phyloP scores from a whole-genome alignment of 2,329 filamentous ascomycete species.

The Capronia coronata region DNA sequence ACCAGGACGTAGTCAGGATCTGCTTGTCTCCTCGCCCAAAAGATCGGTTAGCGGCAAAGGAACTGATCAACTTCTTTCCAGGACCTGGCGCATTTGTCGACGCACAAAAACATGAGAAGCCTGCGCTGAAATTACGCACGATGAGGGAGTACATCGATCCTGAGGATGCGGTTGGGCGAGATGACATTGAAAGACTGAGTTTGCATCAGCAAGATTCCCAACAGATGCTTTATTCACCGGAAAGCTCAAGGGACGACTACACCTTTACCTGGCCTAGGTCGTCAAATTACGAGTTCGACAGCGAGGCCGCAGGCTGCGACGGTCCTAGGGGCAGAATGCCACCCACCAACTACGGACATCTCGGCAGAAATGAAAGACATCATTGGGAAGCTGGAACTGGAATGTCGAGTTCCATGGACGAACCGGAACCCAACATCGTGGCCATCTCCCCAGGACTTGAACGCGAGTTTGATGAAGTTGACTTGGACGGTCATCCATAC shows the following conservation, averaged over 20 bases:
- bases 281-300: constrained; percentile 27
- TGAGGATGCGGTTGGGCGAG: constrained; percentile 26
- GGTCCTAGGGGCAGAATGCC: constrained; percentile 23
- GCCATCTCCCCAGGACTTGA: constrained; percentile 21
- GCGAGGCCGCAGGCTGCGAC: constrained; percentile 24
- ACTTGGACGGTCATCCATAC: constrained; percentile 26
- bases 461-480: constrained; percentile 25
- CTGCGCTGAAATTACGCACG: constrained; percentile 15
- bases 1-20: constrained; percentile 63
- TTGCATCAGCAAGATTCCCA: constrained; percentile 7
- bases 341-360: constrained; percentile 22
- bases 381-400: constrained; percentile 18
- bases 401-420: constrained; percentile 9
- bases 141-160: constrained; percentile 27
- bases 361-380: constrained; percentile 18
- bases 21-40: constrained; percentile 72
- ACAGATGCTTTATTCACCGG: constrained; percentile 22
- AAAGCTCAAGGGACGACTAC: constrained; percentile 27
- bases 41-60: constrained; percentile 63
- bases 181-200: constrained; percentile 27
- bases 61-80: constrained; percentile 66
- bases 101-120: constrained; percentile 9
- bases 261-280: constrained; percentile 29
- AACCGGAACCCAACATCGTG: constrained; percentile 25
- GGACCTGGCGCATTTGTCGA: constrained; percentile 6